Base-by-base conservation (phyloP, 1,284 basidiomycete genomes). In the Rhodotorula glutinis region DNA sequence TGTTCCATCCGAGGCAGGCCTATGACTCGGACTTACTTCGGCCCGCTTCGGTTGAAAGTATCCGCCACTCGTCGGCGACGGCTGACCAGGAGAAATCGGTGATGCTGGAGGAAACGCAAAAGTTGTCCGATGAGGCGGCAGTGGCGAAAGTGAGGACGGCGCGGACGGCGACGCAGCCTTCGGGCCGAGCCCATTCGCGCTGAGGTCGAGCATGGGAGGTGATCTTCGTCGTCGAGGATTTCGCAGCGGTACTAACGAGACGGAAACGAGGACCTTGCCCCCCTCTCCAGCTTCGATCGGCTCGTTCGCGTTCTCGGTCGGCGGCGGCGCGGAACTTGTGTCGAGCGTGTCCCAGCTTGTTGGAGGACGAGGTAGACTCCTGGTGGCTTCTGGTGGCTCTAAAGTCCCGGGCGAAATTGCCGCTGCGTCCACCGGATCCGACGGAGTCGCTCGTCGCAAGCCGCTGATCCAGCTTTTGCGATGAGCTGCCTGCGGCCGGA, bases 241-340 rank as follows among this genome's bases (percentile, higher is more conserved):
- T 4, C 71, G 57, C 7, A 72, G 62, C 10, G 71, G 71, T 3
- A 72, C 58, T 43, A 72, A 59, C 3, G 71, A 65, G 30, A 72
- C 66, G 0, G 71, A 67, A 25, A 72, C 49, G n/a, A 70, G 33
- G 23, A 70, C 52, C 10, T 57, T 62, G 43, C 67, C 65, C 5
- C 9, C 13, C 19, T 33, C 16, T 51, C 25, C 25, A 23, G 40
- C 33, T 49, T 52, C 19, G 47, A 21, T 41, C 2, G 27, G 47
- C 11, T 63, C 61, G 47, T 60, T 53, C 11, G 57, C 62, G 2
- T 63, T 25, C 16, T 62, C 62, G 5, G 63, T 44, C n/a, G 14
- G n/a, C 41, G 14, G n/a, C 41, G 23, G 25, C 49, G 49, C 19
- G 19, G 25, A 3, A 21, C 10, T 29, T 14, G 54, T n/a, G 9